Evolutionary conservation across 176 grass and related monocot genomes (phyloP).

Genomic region (Rhynchospora pubera): DNA sequence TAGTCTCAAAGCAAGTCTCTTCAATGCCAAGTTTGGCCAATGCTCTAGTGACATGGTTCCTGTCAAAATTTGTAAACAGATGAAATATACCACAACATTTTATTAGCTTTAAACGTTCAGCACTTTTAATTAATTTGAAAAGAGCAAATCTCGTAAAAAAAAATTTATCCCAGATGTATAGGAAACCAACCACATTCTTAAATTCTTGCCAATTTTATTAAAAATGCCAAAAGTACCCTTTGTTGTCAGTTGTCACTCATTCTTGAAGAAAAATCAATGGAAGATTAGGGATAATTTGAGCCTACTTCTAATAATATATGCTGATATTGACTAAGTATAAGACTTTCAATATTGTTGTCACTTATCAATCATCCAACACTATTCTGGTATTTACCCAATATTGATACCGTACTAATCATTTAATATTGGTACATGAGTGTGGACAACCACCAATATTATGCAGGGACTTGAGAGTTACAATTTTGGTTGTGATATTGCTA

Average conservation of each 20-base stretch:
- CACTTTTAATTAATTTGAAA: background rate
- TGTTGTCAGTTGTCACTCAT: background rate
- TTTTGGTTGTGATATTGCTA: slow-evolving; percentile 72
- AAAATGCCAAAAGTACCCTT: background rate
- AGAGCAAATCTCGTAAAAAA: background rate
- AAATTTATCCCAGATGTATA: background rate
- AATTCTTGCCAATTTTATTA: background rate
- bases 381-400: background rate
- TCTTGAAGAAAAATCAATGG: background rate
- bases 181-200: background rate
- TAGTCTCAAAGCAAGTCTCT: slow-evolving; percentile 36
- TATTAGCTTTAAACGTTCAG: background rate
- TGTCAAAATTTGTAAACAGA: slow-evolving; percentile 28
- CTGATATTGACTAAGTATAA: background rate
- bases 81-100: too few relatives aligned
- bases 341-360: background rate
- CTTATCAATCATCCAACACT: background rate
- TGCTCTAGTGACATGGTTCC: slow-evolving; percentile 42
- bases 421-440: too few relatives aligned
- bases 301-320: background rate
- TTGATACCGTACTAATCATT: background rate
- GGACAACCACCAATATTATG: background rate
- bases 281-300: background rate
- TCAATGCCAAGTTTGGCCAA: slow-evolving; percentile 59
- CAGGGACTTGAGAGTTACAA: slow-evolving; percentile 29